These are phyloP conservation scores for Theileria parva DNA, from an alignment of 169 alveolate genomes.

Conservation along the genomic window DNA sequence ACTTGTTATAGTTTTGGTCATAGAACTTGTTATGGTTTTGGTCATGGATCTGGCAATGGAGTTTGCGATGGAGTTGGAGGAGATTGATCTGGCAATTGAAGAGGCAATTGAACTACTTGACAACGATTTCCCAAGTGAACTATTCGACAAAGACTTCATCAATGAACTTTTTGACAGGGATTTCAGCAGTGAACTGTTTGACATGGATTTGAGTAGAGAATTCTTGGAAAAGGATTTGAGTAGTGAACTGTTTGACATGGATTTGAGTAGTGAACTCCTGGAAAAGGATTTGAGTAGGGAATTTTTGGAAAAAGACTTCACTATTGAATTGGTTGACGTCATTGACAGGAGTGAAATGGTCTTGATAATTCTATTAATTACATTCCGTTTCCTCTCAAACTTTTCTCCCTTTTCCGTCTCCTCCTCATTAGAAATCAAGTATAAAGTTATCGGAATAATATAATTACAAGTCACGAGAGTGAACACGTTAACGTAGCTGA, in stretches of 20 bases:
- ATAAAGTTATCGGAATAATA: constrained; percentile 67
- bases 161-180: too few species aligned
- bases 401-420: not conserved
- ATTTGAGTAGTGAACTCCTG: not conserved
- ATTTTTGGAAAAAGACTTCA: not conserved
- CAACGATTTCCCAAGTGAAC: too few species aligned
- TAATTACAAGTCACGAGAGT: constrained; percentile 73
- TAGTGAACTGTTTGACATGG: not conserved
- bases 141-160: too few species aligned
- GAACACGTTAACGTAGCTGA: constrained; percentile 60
- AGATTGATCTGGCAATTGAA: not conserved
- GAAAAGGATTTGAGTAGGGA: not conserved
- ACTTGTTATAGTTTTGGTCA: not conserved
- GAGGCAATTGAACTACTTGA: not conserved
- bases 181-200: not conserved
- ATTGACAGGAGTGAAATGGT: not conserved
- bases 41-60: not conserved
- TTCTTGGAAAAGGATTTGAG: not conserved
- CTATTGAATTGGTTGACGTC: not conserved
- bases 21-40: not conserved
- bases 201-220: not conserved
- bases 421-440: constrained; percentile 37
- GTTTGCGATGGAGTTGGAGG: not conserved
- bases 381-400: not conserved
- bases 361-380: not conserved